Conservation (phyloP, 129 eudicot genomes). For the Flaveria bidentis region DNA sequence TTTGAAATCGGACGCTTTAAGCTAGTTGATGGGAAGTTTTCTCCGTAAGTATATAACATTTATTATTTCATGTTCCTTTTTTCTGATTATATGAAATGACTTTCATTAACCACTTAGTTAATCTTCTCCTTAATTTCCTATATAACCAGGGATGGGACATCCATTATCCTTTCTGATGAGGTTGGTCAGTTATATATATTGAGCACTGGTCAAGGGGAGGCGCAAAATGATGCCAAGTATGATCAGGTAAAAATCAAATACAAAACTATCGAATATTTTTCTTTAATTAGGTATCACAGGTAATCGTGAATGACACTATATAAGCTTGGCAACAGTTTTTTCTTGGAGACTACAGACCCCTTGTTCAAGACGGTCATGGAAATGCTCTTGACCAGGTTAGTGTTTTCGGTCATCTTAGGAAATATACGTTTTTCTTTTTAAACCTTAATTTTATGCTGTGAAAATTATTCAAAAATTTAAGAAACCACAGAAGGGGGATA, state of each 20-base stretch:
- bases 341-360: slow-evolving; percentile 97
- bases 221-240: slow-evolving; percentile 86
- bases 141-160: slow-evolving; percentile 82
- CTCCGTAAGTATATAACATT: slow-evolving; percentile 75
- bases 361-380: slow-evolving; percentile 84
- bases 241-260: slow-evolving; percentile 66
- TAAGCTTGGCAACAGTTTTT: slow-evolving; percentile 65
- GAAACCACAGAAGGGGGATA: not conserved
- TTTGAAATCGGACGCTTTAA: slow-evolving; percentile 87
- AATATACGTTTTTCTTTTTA: not conserved
- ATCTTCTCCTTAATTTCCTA: slow-evolving; percentile 2
- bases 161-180: slow-evolving; percentile 94
- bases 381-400: slow-evolving; percentile 95
- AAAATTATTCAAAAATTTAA: not conserved
- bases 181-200: slow-evolving; percentile 91
- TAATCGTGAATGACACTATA: slow-evolving; percentile 22
- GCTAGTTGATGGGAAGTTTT: slow-evolving; percentile 96
- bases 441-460: no score
- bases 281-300: slow-evolving; percentile 6
- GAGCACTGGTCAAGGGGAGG: slow-evolving; percentile 96
- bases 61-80: not conserved
- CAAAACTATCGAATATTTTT: not conserved
- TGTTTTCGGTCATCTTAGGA: slow-evolving; percentile 8
- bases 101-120: not conserved
- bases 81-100: not conserved